These are phyloP conservation scores for Sinapis alba DNA, from an alignment of 441 rosid species.

Conservation along the genomic window DNA sequence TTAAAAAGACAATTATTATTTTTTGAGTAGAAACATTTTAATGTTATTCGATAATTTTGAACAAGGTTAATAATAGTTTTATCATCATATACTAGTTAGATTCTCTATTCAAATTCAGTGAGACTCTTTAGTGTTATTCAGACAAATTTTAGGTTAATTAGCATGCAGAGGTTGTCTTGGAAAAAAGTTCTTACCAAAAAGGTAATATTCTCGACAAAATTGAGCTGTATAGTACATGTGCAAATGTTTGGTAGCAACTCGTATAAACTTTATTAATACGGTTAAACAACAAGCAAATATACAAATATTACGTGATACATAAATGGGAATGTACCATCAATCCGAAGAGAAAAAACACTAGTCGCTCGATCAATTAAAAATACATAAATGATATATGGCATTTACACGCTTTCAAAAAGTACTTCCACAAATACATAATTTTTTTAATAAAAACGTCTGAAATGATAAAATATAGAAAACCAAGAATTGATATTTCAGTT, in stretches of 20 bases:
- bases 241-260: background rate
- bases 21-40: background rate
- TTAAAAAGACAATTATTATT: background rate
- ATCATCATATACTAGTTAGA: background rate
- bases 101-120: background rate
- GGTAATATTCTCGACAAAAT: constrained; percentile 24
- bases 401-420: background rate
- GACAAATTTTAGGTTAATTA: background rate
- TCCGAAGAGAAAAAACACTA: too few relatives aligned
- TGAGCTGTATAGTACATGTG: constrained; percentile 1
- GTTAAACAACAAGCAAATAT: background rate
- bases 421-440: background rate
- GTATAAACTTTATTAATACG: background rate
- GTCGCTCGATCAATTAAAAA: background rate
- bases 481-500: background rate
- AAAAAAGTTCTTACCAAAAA: background rate
- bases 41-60: background rate
- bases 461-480: too few relatives aligned
- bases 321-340: background rate
- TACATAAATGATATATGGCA: background rate
- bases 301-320: background rate
- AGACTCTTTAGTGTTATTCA: background rate
- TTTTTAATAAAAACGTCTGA: background rate
- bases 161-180: background rate
- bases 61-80: background rate